Base-by-base conservation (phyloP, 805 yeast genomes). In the Myxozyma mucilagina region DNA sequence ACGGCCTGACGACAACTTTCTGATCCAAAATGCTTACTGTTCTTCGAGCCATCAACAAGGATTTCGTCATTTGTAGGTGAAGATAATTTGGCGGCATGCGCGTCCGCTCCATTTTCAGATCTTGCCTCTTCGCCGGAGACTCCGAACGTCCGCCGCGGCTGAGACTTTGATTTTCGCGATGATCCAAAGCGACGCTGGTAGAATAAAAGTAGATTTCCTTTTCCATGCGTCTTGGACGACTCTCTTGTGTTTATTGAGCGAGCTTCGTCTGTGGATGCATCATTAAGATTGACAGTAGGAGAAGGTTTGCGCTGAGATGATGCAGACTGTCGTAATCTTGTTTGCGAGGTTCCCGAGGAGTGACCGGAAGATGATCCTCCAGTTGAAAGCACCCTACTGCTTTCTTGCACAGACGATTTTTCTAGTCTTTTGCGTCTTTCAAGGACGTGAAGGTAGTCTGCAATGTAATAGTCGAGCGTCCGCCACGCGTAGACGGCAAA, bases 401-500 rank as follows among this genome's bases (percentile, higher is more conserved):
- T 4, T 32, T 50, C 54, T 10, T 35, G 14, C 5, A 38, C 36
- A 18, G 54, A 5, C 29, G 24, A 16, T 24, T 13, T 29, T 14
- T 13, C 43, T 29, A 6, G 4, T 20, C 41, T 18, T 4, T 29
- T 11, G 54, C 34, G 29, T 18, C 29, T 44, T 13, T 14, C 45
- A 10, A 50, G n/a, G 13, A 39, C 9, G 9, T 39, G 38, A 11
- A 41, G 14, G 41, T 18, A 24, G 38, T 52, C 56, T 29, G 48
- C 6, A 14, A 52, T 13, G 44, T 44, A 44, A 35, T 35, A 38
- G 18, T 53, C 51, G 9, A 53, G 29, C 5, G 51, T 20, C 14
- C 64, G 60, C 55, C 56, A 60, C 10, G 41, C 43, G 56, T 60
- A 60, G 34, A 60, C 42, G 9, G 49, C 49, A 18, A 60, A 8